Percentiles rank a stretch among this genome's conserved stretches.
phyloP scores from a whole-genome alignment of 83 land plant genomes.

The Diphasiastrum complanatum region DNA sequence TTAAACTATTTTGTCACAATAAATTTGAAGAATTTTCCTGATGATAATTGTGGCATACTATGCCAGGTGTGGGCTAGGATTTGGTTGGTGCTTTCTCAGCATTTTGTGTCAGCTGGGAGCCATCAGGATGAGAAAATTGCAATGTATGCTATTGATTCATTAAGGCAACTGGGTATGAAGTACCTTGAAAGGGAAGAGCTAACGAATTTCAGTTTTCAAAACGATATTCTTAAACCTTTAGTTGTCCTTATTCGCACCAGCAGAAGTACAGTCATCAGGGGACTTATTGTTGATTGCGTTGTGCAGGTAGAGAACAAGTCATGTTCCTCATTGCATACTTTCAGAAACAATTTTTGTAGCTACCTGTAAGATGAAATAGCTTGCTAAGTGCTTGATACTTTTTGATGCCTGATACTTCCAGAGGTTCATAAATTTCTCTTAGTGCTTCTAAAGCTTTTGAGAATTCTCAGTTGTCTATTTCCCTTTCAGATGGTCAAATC shows the following conservation, averaged over 20 bases:
- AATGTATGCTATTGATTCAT: constrained; percentile 97
- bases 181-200: constrained; percentile 91
- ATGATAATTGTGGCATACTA: neutral
- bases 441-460: neutral
- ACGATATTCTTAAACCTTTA: constrained; percentile 94
- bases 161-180: constrained; percentile 92
- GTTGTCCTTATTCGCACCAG: constrained; percentile 82
- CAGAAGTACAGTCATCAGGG: constrained; percentile 52
- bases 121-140: constrained; percentile 93
- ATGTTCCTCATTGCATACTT: neutral
- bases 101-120: constrained; percentile 94
- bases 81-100: constrained; percentile 83
- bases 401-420: no score
- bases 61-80: constrained; percentile 95
- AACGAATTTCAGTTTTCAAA: constrained; percentile 84
- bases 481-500: constrained; percentile 86
- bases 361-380: no score
- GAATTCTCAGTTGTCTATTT: neutral
- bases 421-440: neutral
- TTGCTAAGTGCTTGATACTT: no score
- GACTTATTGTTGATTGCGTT: constrained; percentile 95
- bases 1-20: neutral
- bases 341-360: neutral
- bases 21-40: neutral
- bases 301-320: constrained; percentile 55